A percentile compares a stretch with the other conserved stretches of the same genome.
Conservation (phyloP, 176 grass and related monocot species). For the Cocos nucifera region DNA sequence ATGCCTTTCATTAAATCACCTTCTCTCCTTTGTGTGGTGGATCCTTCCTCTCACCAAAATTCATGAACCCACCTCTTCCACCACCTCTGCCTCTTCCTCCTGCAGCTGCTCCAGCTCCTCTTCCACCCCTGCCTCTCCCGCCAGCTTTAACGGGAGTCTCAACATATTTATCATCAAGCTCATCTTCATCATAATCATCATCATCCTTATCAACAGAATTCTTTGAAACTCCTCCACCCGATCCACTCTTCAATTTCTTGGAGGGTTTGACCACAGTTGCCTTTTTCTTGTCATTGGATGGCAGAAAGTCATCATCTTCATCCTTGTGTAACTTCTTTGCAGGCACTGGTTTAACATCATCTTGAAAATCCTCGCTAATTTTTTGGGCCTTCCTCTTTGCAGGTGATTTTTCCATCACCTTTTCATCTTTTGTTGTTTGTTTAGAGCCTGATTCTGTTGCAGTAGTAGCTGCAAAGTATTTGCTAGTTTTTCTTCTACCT, state of each 20-base stretch:
- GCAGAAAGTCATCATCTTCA: slow-evolving; percentile 56
- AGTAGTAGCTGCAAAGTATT: slow-evolving; percentile 52
- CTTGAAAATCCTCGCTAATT: slow-evolving; percentile 27
- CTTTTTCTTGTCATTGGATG: slow-evolving; percentile 33
- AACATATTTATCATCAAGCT: slow-evolving; percentile 45
- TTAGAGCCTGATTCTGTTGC: slow-evolving; percentile 37
- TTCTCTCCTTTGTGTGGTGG: slow-evolving; percentile 99
- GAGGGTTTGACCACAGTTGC: slow-evolving; percentile 38
- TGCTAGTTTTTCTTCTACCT: slow-evolving; percentile 81
- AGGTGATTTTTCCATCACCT: slow-evolving; percentile 26
- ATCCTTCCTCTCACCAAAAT: slow-evolving; percentile 97
- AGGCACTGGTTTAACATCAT: slow-evolving; percentile 42
- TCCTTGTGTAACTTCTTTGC: slow-evolving; percentile 42
- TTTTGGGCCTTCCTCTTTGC: slow-evolving; percentile 55
- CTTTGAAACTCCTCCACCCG: slow-evolving; percentile 26
- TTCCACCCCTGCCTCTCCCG: slow-evolving; percentile 55
- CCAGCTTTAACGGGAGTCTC: slow-evolving; percentile 48
- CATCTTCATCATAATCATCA: slow-evolving; percentile 35
- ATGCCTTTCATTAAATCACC: slow-evolving; percentile 23
- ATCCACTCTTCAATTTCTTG: slow-evolving; percentile 55
- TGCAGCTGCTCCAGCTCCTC: slow-evolving; percentile 42
- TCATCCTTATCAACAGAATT: slow-evolving; percentile 13
- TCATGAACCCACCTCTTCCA: slow-evolving; percentile 88
- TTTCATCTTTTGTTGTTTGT: slow-evolving; percentile 24
- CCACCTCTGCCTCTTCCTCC: slow-evolving; percentile 78